phyloP scores from a whole-genome alignment of 225 moss, liverwort and hornwort genomes.

The Pseudoscleropodium purum region DNA sequence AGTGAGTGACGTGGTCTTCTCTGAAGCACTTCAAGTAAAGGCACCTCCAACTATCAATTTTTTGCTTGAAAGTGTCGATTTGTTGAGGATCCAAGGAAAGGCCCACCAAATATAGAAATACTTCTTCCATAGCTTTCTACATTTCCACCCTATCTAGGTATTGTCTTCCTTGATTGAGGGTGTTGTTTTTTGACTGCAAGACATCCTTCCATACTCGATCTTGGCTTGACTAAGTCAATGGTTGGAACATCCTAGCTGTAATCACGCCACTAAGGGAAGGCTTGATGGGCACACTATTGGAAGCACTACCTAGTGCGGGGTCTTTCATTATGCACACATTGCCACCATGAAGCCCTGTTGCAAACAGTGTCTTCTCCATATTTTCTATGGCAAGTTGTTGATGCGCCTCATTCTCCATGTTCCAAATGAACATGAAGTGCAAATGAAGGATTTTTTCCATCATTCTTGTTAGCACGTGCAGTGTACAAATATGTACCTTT shows the following conservation, averaged over 20 bases:
- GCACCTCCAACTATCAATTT: neutral
- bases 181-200: neutral
- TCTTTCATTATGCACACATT: neutral
- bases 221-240: neutral
- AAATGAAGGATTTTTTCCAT: neutral
- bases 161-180: neutral
- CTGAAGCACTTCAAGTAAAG: neutral
- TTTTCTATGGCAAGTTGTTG: neutral
- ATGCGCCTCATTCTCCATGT: neutral
- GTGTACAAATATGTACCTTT: too few species aligned
- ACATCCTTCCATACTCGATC: neutral
- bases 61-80: neutral
- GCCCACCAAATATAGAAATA: neutral
- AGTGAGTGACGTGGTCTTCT: neutral
- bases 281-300: rapidly evolving
- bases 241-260: neutral
- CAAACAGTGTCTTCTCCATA: neutral
- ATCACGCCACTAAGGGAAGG: neutral
- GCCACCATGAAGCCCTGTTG: neutral
- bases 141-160: neutral
- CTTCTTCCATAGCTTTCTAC: neutral
- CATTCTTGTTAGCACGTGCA: neutral
- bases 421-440: neutral
- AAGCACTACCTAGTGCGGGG: rapidly evolving
- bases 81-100: neutral